Base-by-base conservation (phyloP, 768 basidiomycete species). In the Kwoniella sp. region DNA sequence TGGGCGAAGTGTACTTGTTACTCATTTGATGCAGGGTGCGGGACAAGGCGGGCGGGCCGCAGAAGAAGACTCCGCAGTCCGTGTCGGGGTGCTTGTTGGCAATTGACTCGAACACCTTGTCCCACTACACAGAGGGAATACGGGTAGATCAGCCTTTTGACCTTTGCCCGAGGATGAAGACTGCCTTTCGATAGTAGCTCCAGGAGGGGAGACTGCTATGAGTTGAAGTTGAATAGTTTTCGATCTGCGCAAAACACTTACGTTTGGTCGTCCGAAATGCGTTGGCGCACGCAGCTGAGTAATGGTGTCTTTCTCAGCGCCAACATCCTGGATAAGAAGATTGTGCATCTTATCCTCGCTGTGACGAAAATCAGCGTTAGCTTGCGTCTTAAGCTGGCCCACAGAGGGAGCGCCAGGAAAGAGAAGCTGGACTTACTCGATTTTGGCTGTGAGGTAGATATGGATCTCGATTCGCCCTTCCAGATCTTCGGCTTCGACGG, bases 311-410 rank as follows among this genome's bases (percentile, higher is more conserved):
- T 88, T 89, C 67, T 95, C 91, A 1, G 91, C 90, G 57, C 94
- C 94, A 38, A 96, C 93, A 71, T 95, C 93, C 74, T 92, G 90
- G 7, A 90, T 91, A 59, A 93, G 86, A 79, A 96, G 94, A 77
- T 95, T 96, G 82, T 88, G 90, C 86, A 94, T 87, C 70, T 97
- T 92, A 75, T 93, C 92, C 67, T 93, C 90, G 56, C 73, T 74
- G 50, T 7, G 25, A 51, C 31, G n/a, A 20, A 68, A 26, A n/a
- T 53, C 48, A 57, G 23, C 26, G 20, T 23, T 37, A 22, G 15
- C 1, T 26, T 48, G n/a, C 12, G 22, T 22, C 29, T n/a, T 22
- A 29, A 22, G 38, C 50, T 17, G 4, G 30, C 13, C 15, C 41
- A 45, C n/a, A n/a, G n/a, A n/a, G n/a, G n/a, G n/a, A n/a, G n/a